Base-by-base conservation (phyloP, 1,139 yeast species). In the Blastobotrys proliferans region DNA sequence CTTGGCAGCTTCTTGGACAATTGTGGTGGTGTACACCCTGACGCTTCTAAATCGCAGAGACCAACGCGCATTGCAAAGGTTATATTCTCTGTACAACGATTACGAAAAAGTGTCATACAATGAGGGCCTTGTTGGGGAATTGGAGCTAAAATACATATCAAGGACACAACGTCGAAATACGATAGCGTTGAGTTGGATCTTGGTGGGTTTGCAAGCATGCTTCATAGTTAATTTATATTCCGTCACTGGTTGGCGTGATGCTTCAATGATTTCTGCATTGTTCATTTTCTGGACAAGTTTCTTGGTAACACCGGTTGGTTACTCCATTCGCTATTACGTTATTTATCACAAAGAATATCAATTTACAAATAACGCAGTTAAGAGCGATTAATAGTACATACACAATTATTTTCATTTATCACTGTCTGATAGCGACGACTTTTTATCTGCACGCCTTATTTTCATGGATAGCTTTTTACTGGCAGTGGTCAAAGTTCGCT, bases 401-500 rank as follows among this genome's bases (percentile, higher is more conserved):
- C n/a, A n/a, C n/a, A n/a, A n/a, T n/a, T n/a, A n/a, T n/a, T n/a
- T n/a, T n/a, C n/a, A n/a, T n/a, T n/a, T n/a, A n/a, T n/a, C n/a
- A n/a, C n/a, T n/a, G n/a, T n/a, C n/a, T n/a, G n/a, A n/a, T n/a
- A n/a, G 26, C 26, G 8, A 24, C 10, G 8, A 24, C 26, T 24
- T 8, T 11, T 24, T 8, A 8, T 24, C 8, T n/a, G n/a, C n/a
- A 10, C 13, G 31, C 31, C 13, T 27, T 21, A 37, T 30, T 35
- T 41, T 41, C 24, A 42, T 28, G 6, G 45, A 38, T 19, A 42
- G 36, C 32, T 42, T 42, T 21, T 42, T 42, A 9, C 45, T 32
- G 24, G 44, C 44, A 4, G 44, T 32, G 2, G 38, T 36, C 17
- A 42, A 29, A 3, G 45, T 42, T 18, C 41, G 38, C 27, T 38